These are phyloP conservation scores for Rhodotorula sp. DNA, from an alignment of 1,284 basidiomycete genomes.

Conservation along the genomic window DNA sequence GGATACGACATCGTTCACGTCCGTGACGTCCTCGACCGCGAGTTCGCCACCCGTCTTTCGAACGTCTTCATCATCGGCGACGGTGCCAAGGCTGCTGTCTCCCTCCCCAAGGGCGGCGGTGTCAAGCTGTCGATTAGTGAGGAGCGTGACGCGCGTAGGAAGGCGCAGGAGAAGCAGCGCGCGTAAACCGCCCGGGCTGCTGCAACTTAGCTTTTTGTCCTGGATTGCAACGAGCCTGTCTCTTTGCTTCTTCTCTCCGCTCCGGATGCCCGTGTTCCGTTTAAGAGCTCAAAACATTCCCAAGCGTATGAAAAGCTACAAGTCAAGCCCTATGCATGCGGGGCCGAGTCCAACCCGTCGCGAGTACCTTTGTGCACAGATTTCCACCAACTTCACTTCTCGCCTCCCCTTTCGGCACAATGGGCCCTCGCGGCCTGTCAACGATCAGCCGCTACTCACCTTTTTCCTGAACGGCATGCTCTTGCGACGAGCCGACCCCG, in stretches of 20 bases:
- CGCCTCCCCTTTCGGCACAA: no score
- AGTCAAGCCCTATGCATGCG: no score
- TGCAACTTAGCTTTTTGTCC: background rate
- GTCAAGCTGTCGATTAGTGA: conserved; percentile 72
- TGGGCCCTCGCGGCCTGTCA: no score
- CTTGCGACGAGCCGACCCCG: no score
- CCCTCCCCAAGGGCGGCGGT: conserved; percentile 77
- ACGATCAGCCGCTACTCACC: no score
- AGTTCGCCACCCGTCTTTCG: conserved; percentile 92
- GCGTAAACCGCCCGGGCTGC: background rate
- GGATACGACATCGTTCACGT: conserved; percentile 85
- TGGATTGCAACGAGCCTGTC: background rate
- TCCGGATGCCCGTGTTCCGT: no score
- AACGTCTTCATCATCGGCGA: conserved; percentile 99
- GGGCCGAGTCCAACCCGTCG: no score
- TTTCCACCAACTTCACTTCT: no score
- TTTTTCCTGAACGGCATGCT: no score
- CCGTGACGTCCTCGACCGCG: conserved; percentile 90
- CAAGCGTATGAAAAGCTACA: no score
- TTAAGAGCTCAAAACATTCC: no score
- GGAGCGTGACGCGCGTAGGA: conserved; percentile 32
- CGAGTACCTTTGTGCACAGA: no score
- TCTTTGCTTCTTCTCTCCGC: background rate
- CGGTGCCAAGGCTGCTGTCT: conserved; percentile 94
- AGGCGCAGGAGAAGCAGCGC: conserved; percentile 8